These are phyloP conservation scores for Haplosporangium sp. DNA, from an alignment of 371 early-diverging fungal genomes.

Conservation along the genomic window DNA sequence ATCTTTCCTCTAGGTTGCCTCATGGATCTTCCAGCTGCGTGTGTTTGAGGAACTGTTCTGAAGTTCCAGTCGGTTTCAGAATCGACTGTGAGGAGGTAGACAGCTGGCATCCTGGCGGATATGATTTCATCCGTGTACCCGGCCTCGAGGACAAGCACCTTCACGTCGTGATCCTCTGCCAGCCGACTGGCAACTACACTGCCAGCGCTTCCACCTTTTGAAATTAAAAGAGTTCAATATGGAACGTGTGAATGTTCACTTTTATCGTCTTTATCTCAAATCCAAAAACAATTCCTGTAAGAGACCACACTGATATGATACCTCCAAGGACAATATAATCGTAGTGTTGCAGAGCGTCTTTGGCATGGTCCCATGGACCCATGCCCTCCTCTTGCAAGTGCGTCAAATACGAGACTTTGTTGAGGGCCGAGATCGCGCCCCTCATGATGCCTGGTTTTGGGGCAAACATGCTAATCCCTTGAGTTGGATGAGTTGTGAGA, in stretches of 20 bases:
- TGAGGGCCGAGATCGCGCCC: constrained; percentile 2
- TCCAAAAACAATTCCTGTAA: too few relatives aligned
- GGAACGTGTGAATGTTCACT: too few relatives aligned
- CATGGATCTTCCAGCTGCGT: constrained; percentile 28
- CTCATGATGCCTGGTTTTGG: constrained; percentile 14
- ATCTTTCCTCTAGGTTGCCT: constrained; percentile 42
- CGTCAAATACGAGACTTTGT: constrained; percentile 16
- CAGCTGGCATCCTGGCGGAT: constrained; percentile 17
- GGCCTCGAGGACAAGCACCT: constrained; percentile 45
- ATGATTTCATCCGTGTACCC: constrained; percentile 37
- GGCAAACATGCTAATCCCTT: constrained; percentile 9
- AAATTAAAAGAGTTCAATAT: too few relatives aligned
- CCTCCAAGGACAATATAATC: constrained; percentile 43
- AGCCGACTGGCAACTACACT: constrained; percentile 38
- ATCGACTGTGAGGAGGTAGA: constrained; percentile 26
- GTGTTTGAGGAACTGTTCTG: constrained; percentile 26
- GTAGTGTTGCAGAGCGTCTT: constrained; percentile 27
- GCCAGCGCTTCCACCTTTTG: constrained; percentile 42
- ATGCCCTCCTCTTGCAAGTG: constrained; percentile 25
- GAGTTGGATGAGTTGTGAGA: too few relatives aligned
- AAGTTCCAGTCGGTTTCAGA: constrained; percentile 30
- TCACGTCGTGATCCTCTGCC: constrained; percentile 46
- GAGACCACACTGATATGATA: neutral
- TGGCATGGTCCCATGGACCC: constrained; percentile 34
- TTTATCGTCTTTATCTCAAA: too few relatives aligned